Percentiles rank a stretch among this genome's conserved stretches.
phyloP scores from a whole-genome alignment of 2,329 filamentous ascomycete genomes.

The Aspergillus novofumigatus region DNA sequence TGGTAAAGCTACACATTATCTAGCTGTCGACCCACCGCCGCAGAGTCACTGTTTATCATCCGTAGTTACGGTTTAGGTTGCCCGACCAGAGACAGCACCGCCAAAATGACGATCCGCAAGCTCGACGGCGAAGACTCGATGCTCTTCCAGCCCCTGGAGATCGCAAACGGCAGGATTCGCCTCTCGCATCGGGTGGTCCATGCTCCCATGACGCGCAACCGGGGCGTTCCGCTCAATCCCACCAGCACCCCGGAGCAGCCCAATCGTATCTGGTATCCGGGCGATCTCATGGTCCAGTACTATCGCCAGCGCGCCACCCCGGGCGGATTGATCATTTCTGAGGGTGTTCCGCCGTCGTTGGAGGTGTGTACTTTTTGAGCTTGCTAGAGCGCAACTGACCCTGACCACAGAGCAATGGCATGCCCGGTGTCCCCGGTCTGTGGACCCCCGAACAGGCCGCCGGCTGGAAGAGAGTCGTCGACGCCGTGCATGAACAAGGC shows the following conservation, averaged over 20 bases:
- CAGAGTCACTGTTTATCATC: not conserved
- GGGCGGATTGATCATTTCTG: conserved; percentile 36
- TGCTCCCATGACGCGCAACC: conserved; percentile 52
- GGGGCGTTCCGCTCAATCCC: conserved; percentile 44
- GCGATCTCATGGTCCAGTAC: conserved; percentile 40
- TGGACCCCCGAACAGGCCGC: conserved; percentile 40
- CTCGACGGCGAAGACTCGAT: conserved; percentile 25
- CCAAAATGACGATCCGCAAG: conserved; percentile 21
- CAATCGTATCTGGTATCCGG: conserved; percentile 48
- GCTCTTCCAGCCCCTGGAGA: conserved; percentile 43
- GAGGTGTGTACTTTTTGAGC: conserved; percentile 32
- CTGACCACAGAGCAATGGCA: conserved; percentile 32
- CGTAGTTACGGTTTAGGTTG: not conserved
- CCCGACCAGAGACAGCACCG: not conserved
- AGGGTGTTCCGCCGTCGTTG: conserved; percentile 34
- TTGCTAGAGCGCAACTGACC: not conserved
- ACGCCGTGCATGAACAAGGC: conserved; percentile 49
- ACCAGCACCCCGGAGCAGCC: conserved; percentile 44
- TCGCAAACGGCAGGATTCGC: conserved; percentile 45
- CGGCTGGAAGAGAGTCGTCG: conserved; percentile 50
- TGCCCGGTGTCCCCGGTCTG: conserved; percentile 34
- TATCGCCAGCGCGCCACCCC: conserved; percentile 38
- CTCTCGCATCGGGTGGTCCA: conserved; percentile 51
- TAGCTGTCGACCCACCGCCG: too few relatives aligned
- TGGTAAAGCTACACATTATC: not conserved